Evolutionary conservation across 345 rosid genomes (phyloP).

Genomic region (Arabidopsis arenosa): DNA sequence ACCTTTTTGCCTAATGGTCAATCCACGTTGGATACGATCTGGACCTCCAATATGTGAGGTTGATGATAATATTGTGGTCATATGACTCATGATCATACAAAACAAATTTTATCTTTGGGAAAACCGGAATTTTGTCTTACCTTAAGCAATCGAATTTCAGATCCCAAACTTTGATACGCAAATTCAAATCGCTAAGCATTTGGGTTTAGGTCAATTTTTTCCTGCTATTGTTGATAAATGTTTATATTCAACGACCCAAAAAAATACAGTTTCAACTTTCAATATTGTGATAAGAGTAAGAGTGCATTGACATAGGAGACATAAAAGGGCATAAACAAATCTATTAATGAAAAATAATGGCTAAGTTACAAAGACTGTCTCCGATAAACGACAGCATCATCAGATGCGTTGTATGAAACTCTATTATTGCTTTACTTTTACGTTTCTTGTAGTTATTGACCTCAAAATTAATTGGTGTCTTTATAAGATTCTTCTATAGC

Average conservation of each 20-base stretch:
- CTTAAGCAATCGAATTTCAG: not conserved
- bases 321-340: constrained; percentile 18
- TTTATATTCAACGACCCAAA: not conserved
- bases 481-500: constrained; percentile 13
- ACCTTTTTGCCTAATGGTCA: too few species aligned
- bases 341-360: constrained; percentile 27
- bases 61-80: not conserved
- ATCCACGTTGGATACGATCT: not conserved
- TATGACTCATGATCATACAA: not conserved
- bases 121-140: not conserved
- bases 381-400: constrained; percentile 28
- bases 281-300: not conserved
- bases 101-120: not conserved
- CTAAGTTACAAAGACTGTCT: constrained; percentile 32
- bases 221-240: not conserved
- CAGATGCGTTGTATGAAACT: constrained; percentile 29
- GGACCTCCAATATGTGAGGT: not conserved
- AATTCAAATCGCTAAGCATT: not conserved
- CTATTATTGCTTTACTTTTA: constrained; percentile 32
- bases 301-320: constrained; percentile 14
- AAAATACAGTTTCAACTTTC: not conserved
- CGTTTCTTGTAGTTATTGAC: constrained; percentile 1
- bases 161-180: not conserved
- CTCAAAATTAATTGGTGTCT: constrained; percentile 16
- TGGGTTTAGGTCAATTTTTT: not conserved